Conservation (phyloP, 2,329 filamentous ascomycete genomes). For the Alternaria panax region DNA sequence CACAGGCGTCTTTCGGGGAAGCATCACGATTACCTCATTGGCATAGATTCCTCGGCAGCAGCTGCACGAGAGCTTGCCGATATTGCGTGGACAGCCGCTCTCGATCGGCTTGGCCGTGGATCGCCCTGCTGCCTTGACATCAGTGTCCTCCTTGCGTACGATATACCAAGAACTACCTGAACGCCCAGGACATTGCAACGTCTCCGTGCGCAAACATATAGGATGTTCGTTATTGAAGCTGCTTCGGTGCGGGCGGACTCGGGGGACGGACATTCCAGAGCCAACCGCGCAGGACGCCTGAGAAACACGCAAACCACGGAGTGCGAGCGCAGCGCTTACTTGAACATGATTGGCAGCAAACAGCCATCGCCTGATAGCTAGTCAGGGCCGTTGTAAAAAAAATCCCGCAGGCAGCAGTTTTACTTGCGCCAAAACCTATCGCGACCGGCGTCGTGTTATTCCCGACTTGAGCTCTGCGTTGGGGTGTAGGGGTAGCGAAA, state of each 20-base stretch:
- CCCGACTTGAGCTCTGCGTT: background rate
- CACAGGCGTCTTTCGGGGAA: background rate
- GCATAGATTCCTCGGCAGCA: background rate
- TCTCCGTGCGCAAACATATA: background rate
- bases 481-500: background rate
- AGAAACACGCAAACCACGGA: conserved; percentile 1
- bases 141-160: background rate
- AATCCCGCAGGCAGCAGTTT: background rate
- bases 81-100: background rate
- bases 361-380: background rate
- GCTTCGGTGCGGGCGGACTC: background rate
- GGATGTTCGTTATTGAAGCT: background rate
- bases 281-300: background rate
- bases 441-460: background rate
- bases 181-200: background rate
- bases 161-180: background rate
- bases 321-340: background rate
- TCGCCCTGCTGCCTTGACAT: background rate
- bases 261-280: conserved; percentile 1
- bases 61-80: background rate
- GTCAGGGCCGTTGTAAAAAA: background rate
- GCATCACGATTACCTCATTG: background rate
- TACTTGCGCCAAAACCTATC: conserved; percentile 5
- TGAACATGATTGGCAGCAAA: conserved; percentile 9
- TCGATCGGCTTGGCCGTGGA: background rate